Conservation (phyloP, 805 yeast species). For the Candida ipomoeae region DNA sequence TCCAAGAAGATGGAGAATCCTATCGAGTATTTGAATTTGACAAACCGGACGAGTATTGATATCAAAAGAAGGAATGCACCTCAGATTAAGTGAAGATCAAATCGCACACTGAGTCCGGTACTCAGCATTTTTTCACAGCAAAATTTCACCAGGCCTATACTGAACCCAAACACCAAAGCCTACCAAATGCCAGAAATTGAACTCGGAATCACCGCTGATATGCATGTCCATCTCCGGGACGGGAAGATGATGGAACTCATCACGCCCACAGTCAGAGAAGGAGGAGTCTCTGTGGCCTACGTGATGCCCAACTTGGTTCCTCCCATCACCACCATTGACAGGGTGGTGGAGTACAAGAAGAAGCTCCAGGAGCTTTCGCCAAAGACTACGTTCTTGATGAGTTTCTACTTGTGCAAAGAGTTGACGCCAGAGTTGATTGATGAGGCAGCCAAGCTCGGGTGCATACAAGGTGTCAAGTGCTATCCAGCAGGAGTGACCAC, state of each 20-base stretch:
- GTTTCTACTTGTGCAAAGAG: conserved; percentile 73
- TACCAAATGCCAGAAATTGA: conserved; percentile 34
- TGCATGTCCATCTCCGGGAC: conserved; percentile 95
- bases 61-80: not conserved
- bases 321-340: conserved; percentile 75
- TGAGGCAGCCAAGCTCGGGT: conserved; percentile 65
- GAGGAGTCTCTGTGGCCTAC: conserved; percentile 89
- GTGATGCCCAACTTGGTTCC: conserved; percentile 96
- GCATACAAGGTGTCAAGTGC: conserved; percentile 86
- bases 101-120: not conserved
- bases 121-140: not conserved
- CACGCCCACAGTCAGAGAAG: conserved; percentile 83
- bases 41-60: not conserved
- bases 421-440: conserved; percentile 83
- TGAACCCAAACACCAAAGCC: not conserved
- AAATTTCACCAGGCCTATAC: not conserved
- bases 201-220: conserved; percentile 77
- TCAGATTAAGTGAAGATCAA: not conserved
- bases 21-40: not conserved
- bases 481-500: conserved; percentile 99
- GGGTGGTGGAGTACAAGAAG: conserved; percentile 66
- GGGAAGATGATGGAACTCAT: conserved; percentile 90
- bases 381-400: conserved; percentile 84
- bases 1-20: not conserved
- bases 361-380: conserved; percentile 66